Conservation (phyloP, 2,329 filamentous ascomycete genomes). For the Aspergillus sp. region DNA sequence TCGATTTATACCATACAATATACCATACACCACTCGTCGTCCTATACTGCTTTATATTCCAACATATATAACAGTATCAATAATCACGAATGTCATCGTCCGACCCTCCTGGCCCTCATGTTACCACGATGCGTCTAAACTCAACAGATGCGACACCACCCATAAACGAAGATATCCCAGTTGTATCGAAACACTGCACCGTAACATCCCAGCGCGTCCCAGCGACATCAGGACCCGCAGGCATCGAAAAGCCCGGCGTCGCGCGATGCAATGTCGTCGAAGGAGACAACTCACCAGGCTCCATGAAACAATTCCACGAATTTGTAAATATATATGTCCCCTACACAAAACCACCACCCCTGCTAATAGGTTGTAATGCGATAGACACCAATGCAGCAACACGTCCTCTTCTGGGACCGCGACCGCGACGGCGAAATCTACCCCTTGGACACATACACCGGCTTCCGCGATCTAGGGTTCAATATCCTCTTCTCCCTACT, state of each 20-base stretch:
- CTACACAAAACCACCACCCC: too few species aligned
- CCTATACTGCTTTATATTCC: too few species aligned
- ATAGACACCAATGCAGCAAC: conserved; percentile 41
- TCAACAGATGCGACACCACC: background rate
- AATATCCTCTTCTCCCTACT: conserved; percentile 41
- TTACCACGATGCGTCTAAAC: background rate
- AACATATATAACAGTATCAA: too few species aligned
- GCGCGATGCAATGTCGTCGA: conserved; percentile 6
- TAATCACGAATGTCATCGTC: background rate
- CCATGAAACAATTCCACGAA: conserved; percentile 2
- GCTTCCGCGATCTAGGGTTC: conserved; percentile 44
- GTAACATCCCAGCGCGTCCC: conserved; percentile 2
- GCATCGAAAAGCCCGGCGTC: conserved; percentile 3
- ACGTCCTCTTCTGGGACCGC: conserved; percentile 45
- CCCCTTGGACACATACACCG: conserved; percentile 40
- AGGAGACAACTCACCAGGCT: conserved; percentile 6
- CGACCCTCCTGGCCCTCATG: background rate
- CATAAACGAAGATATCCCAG: background rate
- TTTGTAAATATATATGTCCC: background rate
- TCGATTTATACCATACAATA: too few species aligned
- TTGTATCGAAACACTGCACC: background rate
- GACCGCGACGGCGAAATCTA: conserved; percentile 44
- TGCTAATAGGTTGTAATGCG: too few species aligned
- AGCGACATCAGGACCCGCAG: background rate
- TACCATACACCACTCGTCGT: too few species aligned